Conservation (phyloP, 1,139 yeast species). For the Pichia sorboxylosa region DNA sequence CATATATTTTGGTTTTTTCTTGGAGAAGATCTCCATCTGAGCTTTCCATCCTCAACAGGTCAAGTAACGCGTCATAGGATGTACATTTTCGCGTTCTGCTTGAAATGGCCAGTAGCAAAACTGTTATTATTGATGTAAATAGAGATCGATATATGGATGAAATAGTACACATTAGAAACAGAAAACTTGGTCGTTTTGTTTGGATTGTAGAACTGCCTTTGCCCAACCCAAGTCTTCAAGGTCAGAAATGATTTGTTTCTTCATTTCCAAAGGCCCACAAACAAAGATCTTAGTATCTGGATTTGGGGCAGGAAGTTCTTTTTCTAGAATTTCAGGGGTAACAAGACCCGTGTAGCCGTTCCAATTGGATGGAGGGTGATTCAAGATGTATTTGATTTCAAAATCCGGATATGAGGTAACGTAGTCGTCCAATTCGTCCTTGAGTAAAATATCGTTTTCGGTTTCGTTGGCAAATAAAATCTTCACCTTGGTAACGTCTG, state of each 20-base stretch:
- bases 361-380: slow-evolving; percentile 24
- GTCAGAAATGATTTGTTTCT: slow-evolving; percentile 35
- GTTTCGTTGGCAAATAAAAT: slow-evolving; percentile 63
- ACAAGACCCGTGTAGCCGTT: slow-evolving; percentile 61
- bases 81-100: too few species aligned
- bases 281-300: slow-evolving; percentile 44
- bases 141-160: too few species aligned
- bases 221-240: slow-evolving; percentile 56
- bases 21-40: too few species aligned
- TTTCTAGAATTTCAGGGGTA: slow-evolving; percentile 42
- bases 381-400: slow-evolving; percentile 36
- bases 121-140: too few species aligned
- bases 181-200: slow-evolving; percentile 56
- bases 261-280: slow-evolving; percentile 74
- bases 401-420: slow-evolving; percentile 51
- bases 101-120: too few species aligned
- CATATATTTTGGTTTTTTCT: too few species aligned
- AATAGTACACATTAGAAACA: too few species aligned
- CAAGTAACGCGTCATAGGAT: too few species aligned
- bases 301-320: slow-evolving; percentile 38
- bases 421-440: slow-evolving; percentile 59
- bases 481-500: slow-evolving; percentile 47
- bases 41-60: too few species aligned
- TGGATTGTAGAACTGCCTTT: slow-evolving; percentile 36
- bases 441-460: slow-evolving; percentile 59